Conservation (phyloP, 192 early-diverging fungal species). For the Geosiphon pyriformis region DNA sequence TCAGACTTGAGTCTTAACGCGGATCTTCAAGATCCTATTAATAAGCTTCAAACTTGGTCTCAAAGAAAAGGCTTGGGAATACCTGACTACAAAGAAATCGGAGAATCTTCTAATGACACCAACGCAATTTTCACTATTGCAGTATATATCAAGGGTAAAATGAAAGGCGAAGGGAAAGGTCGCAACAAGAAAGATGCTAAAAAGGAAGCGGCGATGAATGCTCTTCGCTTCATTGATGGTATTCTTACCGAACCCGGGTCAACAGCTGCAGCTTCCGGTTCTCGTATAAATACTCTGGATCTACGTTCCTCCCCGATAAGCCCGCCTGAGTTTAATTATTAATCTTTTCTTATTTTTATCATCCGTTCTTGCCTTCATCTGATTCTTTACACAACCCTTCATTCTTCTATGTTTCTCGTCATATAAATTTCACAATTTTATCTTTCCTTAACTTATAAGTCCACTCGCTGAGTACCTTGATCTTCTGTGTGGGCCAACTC, state of each 20-base stretch:
- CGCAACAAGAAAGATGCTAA: conserved; percentile 26
- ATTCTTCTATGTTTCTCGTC: too few relatives aligned
- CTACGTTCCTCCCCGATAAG: neutral
- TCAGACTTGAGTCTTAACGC: conserved; percentile 1
- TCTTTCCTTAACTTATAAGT: too few relatives aligned
- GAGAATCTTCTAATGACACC: neutral
- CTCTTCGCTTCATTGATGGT: conserved; percentile 3
- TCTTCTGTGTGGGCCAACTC: conserved; percentile 26
- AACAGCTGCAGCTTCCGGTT: neutral
- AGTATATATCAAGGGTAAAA: conserved; percentile 11
- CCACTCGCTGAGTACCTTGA: conserved; percentile 26
- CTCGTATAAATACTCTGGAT: neutral
- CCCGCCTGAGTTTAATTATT: neutral
- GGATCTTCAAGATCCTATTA: conserved; percentile 26
- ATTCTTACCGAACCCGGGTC: neutral
- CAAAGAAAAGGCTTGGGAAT: conserved; percentile 24
- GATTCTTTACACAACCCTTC: too few relatives aligned
- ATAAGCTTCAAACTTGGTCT: conserved; percentile 28
- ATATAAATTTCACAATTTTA: too few relatives aligned
- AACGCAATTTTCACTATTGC: conserved; percentile 21
- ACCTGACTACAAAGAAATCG: conserved; percentile 9
- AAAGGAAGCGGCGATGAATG: conserved; percentile 22
- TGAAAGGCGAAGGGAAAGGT: conserved; percentile 5
- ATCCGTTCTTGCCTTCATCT: too few relatives aligned
- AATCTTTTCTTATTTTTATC: neutral